Evolutionary conservation across 2,329 filamentous ascomycete species (phyloP).

Genomic region (Botryotinia convoluta): DNA sequence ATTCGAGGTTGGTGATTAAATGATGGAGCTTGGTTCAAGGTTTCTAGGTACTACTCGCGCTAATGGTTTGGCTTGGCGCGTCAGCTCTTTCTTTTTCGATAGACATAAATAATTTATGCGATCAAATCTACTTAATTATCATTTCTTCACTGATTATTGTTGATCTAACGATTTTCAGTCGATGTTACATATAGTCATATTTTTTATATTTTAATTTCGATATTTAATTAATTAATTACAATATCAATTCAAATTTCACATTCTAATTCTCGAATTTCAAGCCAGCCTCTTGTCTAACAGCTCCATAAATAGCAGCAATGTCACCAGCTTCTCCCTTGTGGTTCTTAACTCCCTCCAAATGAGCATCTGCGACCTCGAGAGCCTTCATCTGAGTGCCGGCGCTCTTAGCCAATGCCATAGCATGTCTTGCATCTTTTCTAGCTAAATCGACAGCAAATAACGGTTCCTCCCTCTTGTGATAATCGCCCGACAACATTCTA

Average conservation of each 20-base stretch:
- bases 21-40: conserved; percentile 12
- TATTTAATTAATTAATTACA: not conserved
- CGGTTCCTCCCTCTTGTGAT: conserved; percentile 73
- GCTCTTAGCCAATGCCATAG: conserved; percentile 60
- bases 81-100: conserved; percentile 9
- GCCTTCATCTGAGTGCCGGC: conserved; percentile 62
- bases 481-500: conserved; percentile 73
- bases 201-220: not conserved
- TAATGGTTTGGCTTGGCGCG: conserved; percentile 15
- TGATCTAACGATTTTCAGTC: not conserved
- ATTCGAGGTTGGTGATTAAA: conserved; percentile 16
- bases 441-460: conserved; percentile 80
- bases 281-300: conserved; percentile 70
- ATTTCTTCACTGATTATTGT: too few relatives aligned
- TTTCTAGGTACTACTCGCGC: conserved; percentile 8
- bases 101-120: not conserved
- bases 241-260: not conserved
- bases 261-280: conserved; percentile 67
- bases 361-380: conserved; percentile 64
- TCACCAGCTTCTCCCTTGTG: conserved; percentile 70
- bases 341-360: conserved; percentile 67
- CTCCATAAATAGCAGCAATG: conserved; percentile 79
- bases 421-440: conserved; percentile 78
- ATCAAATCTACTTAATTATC: not conserved
- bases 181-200: not conserved